Conservation (phyloP, 495 filamentous ascomycete species). For the Sphaerosporella brunnea region DNA sequence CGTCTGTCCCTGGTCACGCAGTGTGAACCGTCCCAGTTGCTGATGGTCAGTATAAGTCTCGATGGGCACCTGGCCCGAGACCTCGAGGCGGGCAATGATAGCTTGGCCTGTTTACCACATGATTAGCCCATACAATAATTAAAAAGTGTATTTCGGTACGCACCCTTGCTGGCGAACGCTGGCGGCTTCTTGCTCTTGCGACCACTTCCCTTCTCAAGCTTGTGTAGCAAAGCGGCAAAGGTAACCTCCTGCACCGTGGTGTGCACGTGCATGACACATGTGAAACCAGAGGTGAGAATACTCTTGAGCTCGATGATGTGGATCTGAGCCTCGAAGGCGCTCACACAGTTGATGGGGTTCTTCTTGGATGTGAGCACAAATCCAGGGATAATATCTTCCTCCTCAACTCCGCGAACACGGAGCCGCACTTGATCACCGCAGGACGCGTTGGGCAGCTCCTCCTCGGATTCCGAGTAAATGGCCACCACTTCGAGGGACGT, state of each 20-base stretch:
- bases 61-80: constrained; percentile 73
- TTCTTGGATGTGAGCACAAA: constrained; percentile 90
- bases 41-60: constrained; percentile 87
- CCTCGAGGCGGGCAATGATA: constrained; percentile 81
- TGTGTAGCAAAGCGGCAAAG: constrained; percentile 70
- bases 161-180: constrained; percentile 77
- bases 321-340: constrained; percentile 89
- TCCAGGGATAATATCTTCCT: constrained; percentile 92
- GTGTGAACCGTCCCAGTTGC: constrained; percentile 84
- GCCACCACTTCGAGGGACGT: constrained; percentile 61
- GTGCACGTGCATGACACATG: constrained; percentile 75
- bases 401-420: constrained; percentile 82
- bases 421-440: constrained; percentile 92
- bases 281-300: constrained; percentile 81
- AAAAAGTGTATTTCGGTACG: constrained; percentile 24
- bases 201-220: constrained; percentile 88
- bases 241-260: constrained; percentile 93
- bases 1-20: constrained; percentile 93
- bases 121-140: constrained; percentile 10
- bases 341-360: constrained; percentile 78
- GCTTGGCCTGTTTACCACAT: constrained; percentile 26
- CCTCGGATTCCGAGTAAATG: constrained; percentile 89
- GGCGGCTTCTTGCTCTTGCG: constrained; percentile 84
- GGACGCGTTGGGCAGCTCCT: constrained; percentile 59
- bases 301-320: constrained; percentile 84